These are phyloP conservation scores for Leucoagaricus sp. DNA, from an alignment of 1,284 basidiomycete species.

Conservation along the genomic window DNA sequence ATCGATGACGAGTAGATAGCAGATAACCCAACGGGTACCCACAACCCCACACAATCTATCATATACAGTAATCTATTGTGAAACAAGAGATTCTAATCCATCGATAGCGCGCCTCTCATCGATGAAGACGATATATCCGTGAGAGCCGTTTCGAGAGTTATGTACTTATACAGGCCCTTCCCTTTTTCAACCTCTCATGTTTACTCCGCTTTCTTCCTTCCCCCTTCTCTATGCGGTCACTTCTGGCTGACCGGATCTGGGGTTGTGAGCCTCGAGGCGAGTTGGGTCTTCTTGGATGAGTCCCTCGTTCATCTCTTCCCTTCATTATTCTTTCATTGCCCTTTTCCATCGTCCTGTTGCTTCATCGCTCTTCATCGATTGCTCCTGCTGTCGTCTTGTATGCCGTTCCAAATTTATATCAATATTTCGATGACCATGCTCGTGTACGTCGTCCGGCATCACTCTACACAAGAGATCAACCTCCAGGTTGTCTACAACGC, in stretches of 20 bases:
- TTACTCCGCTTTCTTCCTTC: not conserved
- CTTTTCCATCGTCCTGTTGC: not conserved
- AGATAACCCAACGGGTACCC: not conserved
- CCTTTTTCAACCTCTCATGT: not conserved
- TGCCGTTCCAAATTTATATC: too few species aligned
- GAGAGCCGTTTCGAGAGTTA: not conserved
- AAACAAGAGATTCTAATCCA: not conserved
- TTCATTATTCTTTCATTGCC: not conserved
- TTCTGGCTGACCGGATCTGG: not conserved
- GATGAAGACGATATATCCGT: slow-evolving; percentile 8
- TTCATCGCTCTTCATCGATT: too few species aligned
- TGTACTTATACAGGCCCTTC: not conserved
- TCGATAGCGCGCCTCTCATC: not conserved
- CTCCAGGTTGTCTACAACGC: too few species aligned
- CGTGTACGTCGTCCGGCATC: too few species aligned
- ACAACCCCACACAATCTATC: slow-evolving; percentile 1
- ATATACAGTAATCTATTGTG: not conserved
- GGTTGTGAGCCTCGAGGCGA: slow-evolving; percentile 10
- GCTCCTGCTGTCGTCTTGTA: not conserved
- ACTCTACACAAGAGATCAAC: too few species aligned
- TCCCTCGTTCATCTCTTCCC: too few species aligned
- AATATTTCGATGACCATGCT: too few species aligned
- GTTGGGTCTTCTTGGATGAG: not conserved
- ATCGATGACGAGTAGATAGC: not conserved
- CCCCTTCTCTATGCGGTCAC: not conserved